Base-by-base conservation (phyloP, 2,329 filamentous ascomycete genomes). In the Exophiala sp. region DNA sequence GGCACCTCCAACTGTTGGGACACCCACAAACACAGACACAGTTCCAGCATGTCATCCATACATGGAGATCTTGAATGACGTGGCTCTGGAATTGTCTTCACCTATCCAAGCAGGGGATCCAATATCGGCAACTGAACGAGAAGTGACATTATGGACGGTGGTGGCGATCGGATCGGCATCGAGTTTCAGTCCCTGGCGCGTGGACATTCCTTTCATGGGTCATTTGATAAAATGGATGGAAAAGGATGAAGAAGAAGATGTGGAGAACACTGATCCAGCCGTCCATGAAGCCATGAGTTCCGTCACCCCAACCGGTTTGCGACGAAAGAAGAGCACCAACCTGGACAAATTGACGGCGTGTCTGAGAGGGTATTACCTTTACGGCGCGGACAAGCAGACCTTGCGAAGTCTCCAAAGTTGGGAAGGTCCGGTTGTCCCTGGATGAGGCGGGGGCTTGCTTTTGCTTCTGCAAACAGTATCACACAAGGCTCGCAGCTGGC, bases 161-260 rank as follows among this genome's bases (percentile, higher is more conserved):
- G 42, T 51, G 11, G 48, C 52, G 1, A 55, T 55, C 22, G 52
- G 21, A 13, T 37, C 52, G 3, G 44, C 52, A 6, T 50, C 52
- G 42, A 48, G 38, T 37, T 52, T 51, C 29, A 55, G 52, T 32
- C 52, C 52, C 2, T 55, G 52, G 52, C 32, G 52, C 2, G 34
- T 51, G 8, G 48, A 55, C 8, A 55, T 55, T 29, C 52, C 52
- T n/a, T 55, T 55, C 52, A 55, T 55, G 52, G 52, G 52, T 9
- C 52, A 55, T 22, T 14, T 55, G 43, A 55, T 55, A 16, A 48
- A 48, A 3, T 51, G 32, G 52, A 55, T 55, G 52, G 48, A 51
- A 23, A 23, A 55, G 16, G 48, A 55, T 29, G 21, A 38, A 9
- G 35, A 21, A 14, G 39, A 39, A 4, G 44, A 23, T 7, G 24